These are phyloP conservation scores for Colletotrichum tanaceti DNA, from an alignment of 2,329 filamentous ascomycete species.

Conservation along the genomic window DNA sequence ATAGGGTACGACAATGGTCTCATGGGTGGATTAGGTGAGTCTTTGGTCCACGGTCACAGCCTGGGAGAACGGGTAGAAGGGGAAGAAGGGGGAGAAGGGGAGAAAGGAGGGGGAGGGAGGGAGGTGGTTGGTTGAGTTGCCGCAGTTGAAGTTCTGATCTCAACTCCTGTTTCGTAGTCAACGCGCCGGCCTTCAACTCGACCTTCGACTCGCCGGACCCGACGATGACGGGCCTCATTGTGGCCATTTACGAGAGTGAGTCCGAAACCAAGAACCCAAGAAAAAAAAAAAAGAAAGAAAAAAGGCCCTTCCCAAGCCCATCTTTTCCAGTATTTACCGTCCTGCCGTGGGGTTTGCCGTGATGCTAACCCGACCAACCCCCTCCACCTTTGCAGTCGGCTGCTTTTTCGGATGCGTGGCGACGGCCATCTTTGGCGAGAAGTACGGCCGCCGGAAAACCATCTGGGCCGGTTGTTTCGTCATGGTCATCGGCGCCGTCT, in stretches of 20 bases:
- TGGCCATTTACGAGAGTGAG: constrained; percentile 57
- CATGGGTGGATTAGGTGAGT: constrained; percentile 53
- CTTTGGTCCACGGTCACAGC: background rate
- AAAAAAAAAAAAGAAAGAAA: too few species aligned
- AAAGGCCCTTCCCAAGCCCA: too few species aligned
- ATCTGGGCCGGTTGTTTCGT: constrained; percentile 55
- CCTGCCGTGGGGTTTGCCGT: too few species aligned
- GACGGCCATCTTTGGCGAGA: constrained; percentile 55
- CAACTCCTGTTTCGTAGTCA: constrained; percentile 47
- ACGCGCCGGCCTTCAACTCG: constrained; percentile 53
- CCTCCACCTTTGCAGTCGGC: constrained; percentile 41
- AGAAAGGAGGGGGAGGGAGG: too few species aligned
- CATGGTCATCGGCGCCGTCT: constrained; percentile 57
- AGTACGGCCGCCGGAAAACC: constrained; percentile 55
- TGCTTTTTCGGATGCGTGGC: constrained; percentile 47
- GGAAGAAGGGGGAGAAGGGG: too few species aligned
- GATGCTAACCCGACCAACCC: background rate
- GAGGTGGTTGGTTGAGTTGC: too few species aligned
- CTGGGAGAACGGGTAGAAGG: too few species aligned
- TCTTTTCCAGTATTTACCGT: too few species aligned
- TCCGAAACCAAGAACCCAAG: too few species aligned
- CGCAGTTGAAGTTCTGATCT: constrained; percentile 29
- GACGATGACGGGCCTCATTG: constrained; percentile 58
- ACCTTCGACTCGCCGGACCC: constrained; percentile 55
- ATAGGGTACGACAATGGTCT: constrained; percentile 62